phyloP scores from a whole-genome alignment of 1,284 basidiomycete species.

The Singerocomus rubriflavus region DNA sequence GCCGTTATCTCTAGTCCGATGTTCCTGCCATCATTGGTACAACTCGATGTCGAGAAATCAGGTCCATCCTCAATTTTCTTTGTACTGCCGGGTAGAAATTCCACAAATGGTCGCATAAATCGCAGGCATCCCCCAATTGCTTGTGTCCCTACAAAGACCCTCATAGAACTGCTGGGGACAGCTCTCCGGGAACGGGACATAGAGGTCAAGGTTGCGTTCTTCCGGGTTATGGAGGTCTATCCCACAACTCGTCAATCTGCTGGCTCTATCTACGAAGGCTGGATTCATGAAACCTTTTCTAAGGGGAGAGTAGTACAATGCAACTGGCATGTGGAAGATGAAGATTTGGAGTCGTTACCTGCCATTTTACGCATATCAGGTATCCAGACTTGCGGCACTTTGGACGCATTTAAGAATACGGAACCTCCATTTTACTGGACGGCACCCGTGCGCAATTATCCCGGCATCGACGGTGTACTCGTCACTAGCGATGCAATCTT shows the following conservation, averaged over 20 bases:
- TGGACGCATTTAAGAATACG: not conserved
- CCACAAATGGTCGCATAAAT: too few relatives aligned
- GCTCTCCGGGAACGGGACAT: not conserved
- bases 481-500: not conserved
- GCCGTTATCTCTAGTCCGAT: not conserved
- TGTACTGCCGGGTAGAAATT: too few relatives aligned
- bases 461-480: not conserved
- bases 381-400: too few relatives aligned
- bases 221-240: not conserved
- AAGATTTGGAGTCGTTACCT: not conserved
- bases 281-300: constrained; percentile 4
- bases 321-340: not conserved
- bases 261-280: not conserved
- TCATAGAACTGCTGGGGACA: not conserved
- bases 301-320: not conserved
- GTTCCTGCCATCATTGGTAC: too few relatives aligned
- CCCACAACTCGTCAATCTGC: not conserved
- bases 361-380: not conserved
- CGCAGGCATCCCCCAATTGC: not conserved
- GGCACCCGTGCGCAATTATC: not conserved
- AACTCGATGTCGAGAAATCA: too few relatives aligned
- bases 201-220: not conserved
- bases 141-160: not conserved
- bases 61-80: too few relatives aligned
- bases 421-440: constrained; percentile 1